Evolutionary conservation across 2,329 filamentous ascomycete genomes (phyloP).

Genomic region (Aureobasidium subglaciale): DNA sequence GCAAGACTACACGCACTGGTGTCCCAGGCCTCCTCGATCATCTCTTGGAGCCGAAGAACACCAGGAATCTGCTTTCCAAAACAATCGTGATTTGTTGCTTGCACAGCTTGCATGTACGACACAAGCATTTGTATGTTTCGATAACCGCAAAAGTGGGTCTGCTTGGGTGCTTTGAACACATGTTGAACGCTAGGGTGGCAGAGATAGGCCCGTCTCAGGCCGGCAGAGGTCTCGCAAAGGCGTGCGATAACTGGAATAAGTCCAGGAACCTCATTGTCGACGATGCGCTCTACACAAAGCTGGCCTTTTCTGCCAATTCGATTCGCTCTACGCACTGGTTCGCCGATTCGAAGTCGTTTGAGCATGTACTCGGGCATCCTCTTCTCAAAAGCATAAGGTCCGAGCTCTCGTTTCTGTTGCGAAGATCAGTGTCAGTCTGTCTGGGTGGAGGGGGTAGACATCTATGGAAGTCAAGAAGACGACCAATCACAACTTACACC

Average conservation of each 20-base stretch:
- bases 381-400: conserved; percentile 39
- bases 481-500: background rate
- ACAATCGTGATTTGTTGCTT: conserved; percentile 49
- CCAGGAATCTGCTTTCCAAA: conserved; percentile 59
- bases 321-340: conserved; percentile 29
- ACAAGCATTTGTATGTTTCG: conserved; percentile 86
- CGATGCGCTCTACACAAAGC: conserved; percentile 33
- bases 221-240: conserved; percentile 52
- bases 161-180: conserved; percentile 67
- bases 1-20: conserved; percentile 68
- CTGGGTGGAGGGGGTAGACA: background rate
- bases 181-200: conserved; percentile 70
- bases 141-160: conserved; percentile 83
- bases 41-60: conserved; percentile 73
- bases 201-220: conserved; percentile 63
- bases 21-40: conserved; percentile 86
- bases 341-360: conserved; percentile 31
- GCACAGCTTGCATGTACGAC: conserved; percentile 63
- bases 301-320: conserved; percentile 36
- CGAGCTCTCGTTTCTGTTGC: conserved; percentile 35
- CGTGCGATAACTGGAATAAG: conserved; percentile 38
- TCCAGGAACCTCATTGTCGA: conserved; percentile 34
- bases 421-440: background rate
- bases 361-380: conserved; percentile 37
- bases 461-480: too few species aligned